Evolutionary conservation across 305 asterid species (phyloP), one percentile per base, ranked within the genome.

Genomic region (Withania somnifera): DNA sequence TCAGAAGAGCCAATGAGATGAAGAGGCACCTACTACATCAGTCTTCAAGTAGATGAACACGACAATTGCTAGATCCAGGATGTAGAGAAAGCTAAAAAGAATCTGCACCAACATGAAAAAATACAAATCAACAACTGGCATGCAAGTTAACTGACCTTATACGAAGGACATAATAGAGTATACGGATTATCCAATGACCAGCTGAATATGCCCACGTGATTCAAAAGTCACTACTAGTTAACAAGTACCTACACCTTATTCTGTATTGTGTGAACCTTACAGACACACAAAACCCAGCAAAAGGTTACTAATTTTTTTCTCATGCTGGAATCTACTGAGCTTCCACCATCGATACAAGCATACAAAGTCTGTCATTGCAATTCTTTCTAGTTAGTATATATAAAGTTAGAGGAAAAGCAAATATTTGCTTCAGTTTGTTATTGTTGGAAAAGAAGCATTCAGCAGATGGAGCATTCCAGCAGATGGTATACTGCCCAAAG

Each of bases 1-100:
- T 47, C 38, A 2, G 40, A 61, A 14, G 69, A 61, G 20, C 69
- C 40, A 61, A 20, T 28, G 40, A n/a, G 13, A 47, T 47, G 42
- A 73, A 47, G 24, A 47, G 26, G 15, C 36, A 3, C 93, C 75
- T 91, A 94, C 99, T 98, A 88, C 94, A 6, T 90, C 88, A 15
- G 94, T 89, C 97, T 95, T 95, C 91, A 91, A 77, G 83, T 94
- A 95, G 83, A 95, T 92, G 83, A 87, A 82, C 52, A 95, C 82
- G 79, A 94, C 92, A 87, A 94, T 85, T 83, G 92, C 99, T 67
- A 92, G 97, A 88, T 94, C 94, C 88, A 92, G 80, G 30, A 91
- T 51, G 85, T 95, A 95, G 85, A 95, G 96, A 84, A 91, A 1
- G 79, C 98, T 96, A 85, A 95, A 95, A 79, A 94, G 83, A 81